These are phyloP conservation scores for Candida albicans DNA, from an alignment of 1,139 yeast species.

Conservation along the genomic window DNA sequence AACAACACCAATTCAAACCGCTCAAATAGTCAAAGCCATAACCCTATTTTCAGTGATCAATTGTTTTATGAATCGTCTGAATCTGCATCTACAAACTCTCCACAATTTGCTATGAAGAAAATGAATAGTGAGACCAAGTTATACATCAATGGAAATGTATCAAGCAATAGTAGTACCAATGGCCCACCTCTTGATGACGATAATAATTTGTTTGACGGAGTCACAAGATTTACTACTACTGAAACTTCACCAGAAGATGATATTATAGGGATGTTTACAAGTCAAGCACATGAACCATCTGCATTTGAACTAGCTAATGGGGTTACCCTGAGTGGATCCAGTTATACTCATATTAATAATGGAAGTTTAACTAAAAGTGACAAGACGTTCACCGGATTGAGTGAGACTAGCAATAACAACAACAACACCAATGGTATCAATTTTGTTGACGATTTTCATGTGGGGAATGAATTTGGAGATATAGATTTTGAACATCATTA, in stretches of 20 bases:
- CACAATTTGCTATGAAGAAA: conserved; percentile 6
- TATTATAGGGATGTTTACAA: conserved; percentile 1
- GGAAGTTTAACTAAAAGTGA: neutral
- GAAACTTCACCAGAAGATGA: conserved; percentile 6
- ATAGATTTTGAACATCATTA: conserved; percentile 2
- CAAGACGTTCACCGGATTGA: neutral
- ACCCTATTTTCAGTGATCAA: neutral
- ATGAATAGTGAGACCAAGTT: conserved; percentile 1
- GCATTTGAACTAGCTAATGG: neutral
- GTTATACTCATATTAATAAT: conserved; percentile 4
- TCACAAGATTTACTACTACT: conserved; percentile 4
- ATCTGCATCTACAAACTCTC: conserved; percentile 11
- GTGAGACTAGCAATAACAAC: neutral
- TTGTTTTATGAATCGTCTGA: conserved; percentile 9
- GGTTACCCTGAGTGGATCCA: neutral
- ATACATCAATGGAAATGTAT: neutral
- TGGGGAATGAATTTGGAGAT: neutral
- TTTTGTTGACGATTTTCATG: neutral
- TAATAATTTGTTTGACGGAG: neutral
- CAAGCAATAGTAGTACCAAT: neutral
- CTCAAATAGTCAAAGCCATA: too few species aligned
- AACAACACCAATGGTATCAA: neutral
- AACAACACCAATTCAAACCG: neutral
- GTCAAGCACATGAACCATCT: conserved; percentile 1
- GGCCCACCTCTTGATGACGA: neutral